These are phyloP conservation scores for Penicillium olsonii DNA, from an alignment of 2,329 filamentous ascomycete genomes.

Conservation along the genomic window DNA sequence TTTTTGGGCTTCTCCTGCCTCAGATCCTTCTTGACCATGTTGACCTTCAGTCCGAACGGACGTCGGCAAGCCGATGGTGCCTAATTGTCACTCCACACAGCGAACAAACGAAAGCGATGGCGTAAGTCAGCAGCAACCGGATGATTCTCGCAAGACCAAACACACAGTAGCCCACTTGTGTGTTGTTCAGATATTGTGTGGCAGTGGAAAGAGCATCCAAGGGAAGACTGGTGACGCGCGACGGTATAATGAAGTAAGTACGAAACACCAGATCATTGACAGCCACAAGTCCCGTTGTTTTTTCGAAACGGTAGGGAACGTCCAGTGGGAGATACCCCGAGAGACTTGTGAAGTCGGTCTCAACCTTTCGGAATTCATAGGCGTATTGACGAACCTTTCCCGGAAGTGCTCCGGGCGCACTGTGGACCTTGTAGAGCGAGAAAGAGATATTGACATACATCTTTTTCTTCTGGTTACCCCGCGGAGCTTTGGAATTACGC, in stretches of 20 bases:
- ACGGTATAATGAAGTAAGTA: slow-evolving; percentile 16
- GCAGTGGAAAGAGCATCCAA: slow-evolving; percentile 4
- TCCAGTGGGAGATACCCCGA: slow-evolving; percentile 1
- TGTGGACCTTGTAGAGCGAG: neutral
- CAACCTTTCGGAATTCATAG: neutral
- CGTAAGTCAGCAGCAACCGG: slow-evolving; percentile 2
- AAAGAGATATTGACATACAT: neutral
- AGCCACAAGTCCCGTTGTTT: neutral
- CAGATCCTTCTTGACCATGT: too few species aligned
- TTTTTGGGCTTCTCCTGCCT: too few species aligned
- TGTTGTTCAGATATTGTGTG: slow-evolving; percentile 5
- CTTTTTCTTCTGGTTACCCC: neutral
- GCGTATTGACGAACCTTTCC: neutral
- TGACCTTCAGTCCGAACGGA: neutral
- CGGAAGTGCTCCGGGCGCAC: neutral
- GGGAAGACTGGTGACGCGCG: slow-evolving; percentile 8
- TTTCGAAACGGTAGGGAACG: neutral
- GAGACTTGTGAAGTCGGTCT: neutral
- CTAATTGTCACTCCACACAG: slow-evolving; percentile 1
- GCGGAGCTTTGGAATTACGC: neutral
- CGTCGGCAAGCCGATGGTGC: neutral
- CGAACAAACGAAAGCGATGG: neutral
- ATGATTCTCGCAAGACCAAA: slow-evolving; percentile 5
- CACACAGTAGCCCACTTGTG: slow-evolving; percentile 8
- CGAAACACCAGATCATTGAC: slow-evolving; percentile 18